A percentile compares a stretch with the other conserved stretches of the same genome.
phyloP scores from a whole-genome alignment of 1,284 basidiomycete species.

The Cryptococcus sp. region DNA sequence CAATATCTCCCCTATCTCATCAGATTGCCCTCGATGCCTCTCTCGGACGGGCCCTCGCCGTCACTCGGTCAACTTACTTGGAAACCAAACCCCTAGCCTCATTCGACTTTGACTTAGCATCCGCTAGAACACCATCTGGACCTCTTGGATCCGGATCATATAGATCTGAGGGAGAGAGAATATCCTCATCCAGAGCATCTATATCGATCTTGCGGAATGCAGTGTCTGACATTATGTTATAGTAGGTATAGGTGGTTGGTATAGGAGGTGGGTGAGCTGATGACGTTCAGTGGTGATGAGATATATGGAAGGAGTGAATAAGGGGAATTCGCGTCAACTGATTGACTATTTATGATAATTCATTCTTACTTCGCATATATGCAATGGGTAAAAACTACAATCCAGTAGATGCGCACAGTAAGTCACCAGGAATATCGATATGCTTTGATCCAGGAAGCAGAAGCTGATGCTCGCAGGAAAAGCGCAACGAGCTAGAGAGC shows the following conservation, averaged over 20 bases:
- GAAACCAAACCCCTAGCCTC: conserved; percentile 69
- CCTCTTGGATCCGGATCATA: conserved; percentile 81
- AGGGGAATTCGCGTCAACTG: too few relatives aligned
- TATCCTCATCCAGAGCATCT: conserved; percentile 83
- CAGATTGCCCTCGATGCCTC: not conserved
- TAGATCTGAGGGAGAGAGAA: conserved; percentile 75
- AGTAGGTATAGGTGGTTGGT: conserved; percentile 1
- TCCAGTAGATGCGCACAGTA: conserved; percentile 78
- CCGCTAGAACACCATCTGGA: conserved; percentile 65
- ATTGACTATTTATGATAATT: not conserved
- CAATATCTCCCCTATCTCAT: conserved; percentile 59
- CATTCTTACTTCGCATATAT: conserved; percentile 1
- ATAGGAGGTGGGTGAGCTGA: not conserved
- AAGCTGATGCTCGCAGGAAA: conserved; percentile 50
- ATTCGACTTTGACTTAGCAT: conserved; percentile 68
- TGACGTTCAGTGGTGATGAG: not conserved
- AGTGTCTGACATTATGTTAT: conserved; percentile 57
- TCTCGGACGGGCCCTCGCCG: not conserved
- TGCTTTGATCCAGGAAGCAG: conserved; percentile 1
- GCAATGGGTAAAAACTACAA: conserved; percentile 81
- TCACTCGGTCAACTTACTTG: conserved; percentile 56
- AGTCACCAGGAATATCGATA: conserved; percentile 17
- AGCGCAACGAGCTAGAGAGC: conserved; percentile 77
- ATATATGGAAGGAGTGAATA: conserved; percentile 1
- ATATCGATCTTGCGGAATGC: conserved; percentile 92